These are phyloP conservation scores for Murraya koenigii DNA, from an alignment of 345 rosid genomes.

Conservation along the genomic window DNA sequence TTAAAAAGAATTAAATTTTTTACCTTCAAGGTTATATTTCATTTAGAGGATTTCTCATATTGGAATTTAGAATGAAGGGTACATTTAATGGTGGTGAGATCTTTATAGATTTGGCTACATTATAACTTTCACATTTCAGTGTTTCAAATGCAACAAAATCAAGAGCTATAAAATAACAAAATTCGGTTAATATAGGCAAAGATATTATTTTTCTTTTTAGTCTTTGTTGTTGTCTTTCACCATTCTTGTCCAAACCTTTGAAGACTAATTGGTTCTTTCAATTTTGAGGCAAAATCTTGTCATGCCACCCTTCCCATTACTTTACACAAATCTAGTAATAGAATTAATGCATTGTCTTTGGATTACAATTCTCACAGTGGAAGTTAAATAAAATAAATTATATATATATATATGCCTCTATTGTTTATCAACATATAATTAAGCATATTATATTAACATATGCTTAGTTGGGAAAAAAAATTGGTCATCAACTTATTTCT, in stretches of 20 bases:
- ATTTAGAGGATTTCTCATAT: slow-evolving; percentile 1
- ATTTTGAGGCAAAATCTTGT: background rate
- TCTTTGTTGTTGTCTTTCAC: background rate
- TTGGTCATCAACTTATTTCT: no score
- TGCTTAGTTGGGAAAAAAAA: no score
- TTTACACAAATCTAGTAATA: background rate
- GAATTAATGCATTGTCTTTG: background rate
- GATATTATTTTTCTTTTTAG: background rate
- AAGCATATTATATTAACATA: no score
- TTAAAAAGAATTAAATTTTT: background rate
- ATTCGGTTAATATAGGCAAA: background rate
- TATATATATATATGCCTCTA: no score
- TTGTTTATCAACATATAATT: no score
- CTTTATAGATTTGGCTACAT: background rate
- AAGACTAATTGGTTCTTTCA: background rate
- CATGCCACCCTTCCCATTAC: background rate
- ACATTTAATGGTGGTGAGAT: background rate
- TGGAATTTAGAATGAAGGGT: background rate
- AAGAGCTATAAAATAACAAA: background rate
- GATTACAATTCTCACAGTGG: background rate
- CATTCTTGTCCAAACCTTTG: background rate
- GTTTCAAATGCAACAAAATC: background rate
- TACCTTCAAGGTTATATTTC: background rate
- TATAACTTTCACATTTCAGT: background rate
- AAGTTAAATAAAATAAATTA: no score